Conservation (phyloP, 345 rosid species). For the Tarenaya hassleriana region DNA sequence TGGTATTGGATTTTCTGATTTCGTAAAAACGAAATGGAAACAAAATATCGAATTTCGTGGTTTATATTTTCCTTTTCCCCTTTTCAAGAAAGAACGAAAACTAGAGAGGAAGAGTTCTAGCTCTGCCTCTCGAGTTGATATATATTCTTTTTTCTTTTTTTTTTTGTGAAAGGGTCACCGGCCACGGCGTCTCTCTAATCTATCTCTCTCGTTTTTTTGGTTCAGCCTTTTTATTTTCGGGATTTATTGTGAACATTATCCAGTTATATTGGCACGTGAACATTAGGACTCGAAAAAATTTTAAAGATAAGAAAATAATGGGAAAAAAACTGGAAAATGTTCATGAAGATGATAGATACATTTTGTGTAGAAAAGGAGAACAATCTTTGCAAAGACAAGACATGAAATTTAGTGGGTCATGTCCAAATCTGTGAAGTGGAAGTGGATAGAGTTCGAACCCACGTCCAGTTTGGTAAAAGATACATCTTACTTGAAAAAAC, state of each 20-base stretch:
- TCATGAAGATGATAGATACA: too few relatives aligned
- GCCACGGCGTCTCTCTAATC: conserved; percentile 27
- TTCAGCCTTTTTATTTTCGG: not conserved
- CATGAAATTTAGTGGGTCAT: too few relatives aligned
- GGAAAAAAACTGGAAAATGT: too few relatives aligned
- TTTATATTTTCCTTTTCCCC: conserved; percentile 10
- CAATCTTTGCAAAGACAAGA: too few relatives aligned
- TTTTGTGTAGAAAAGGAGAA: too few relatives aligned
- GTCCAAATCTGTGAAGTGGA: too few relatives aligned
- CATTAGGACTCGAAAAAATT: too few relatives aligned
- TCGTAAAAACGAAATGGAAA: conserved; percentile 6
- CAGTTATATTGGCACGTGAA: not conserved
- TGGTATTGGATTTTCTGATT: too few relatives aligned
- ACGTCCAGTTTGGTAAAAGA: too few relatives aligned
- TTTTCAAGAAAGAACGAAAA: conserved; percentile 9
- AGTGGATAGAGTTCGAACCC: too few relatives aligned
- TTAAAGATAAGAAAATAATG: too few relatives aligned
- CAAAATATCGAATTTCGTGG: conserved; percentile 12
- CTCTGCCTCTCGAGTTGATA: not conserved
- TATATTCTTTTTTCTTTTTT: conserved; percentile 12
- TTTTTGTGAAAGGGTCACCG: conserved; percentile 31
- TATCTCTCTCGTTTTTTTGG: not conserved
- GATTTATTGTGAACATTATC: conserved; percentile 15
- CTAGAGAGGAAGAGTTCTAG: conserved; percentile 17
- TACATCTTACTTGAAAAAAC: too few relatives aligned